A percentile compares a stretch with the other conserved stretches of the same genome.
Evolutionary conservation across 1,284 basidiomycete genomes (phyloP).

Genomic region (Ustilago loliicola): DNA sequence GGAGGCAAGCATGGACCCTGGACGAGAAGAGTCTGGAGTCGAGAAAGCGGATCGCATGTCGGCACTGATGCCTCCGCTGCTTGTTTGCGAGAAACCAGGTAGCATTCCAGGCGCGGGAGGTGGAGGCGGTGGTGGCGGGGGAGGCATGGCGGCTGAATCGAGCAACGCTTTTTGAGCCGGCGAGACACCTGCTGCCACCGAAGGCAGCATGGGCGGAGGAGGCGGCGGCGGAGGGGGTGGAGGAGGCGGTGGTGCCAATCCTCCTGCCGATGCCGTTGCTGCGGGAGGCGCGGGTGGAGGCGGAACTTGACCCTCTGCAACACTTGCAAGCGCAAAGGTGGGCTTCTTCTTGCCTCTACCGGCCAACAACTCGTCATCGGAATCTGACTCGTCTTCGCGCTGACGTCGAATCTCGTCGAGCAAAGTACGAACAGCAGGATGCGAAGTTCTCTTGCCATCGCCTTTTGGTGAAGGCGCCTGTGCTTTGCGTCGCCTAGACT

Average conservation of each 20-base stretch:
- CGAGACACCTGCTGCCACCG: conserved; percentile 25
- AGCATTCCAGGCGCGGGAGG: conserved; percentile 45
- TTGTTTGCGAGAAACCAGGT: conserved; percentile 22
- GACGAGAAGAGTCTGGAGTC: conserved; percentile 50
- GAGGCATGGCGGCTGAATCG: conserved; percentile 49
- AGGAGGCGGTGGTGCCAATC: conserved; percentile 26
- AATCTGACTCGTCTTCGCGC: conserved; percentile 53
- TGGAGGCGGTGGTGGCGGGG: conserved; percentile 55
- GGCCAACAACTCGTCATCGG: conserved; percentile 46
- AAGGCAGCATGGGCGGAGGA: conserved; percentile 35
- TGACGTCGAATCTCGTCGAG: conserved; percentile 62
- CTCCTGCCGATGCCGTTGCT: not conserved
- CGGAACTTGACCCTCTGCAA: conserved; percentile 18
- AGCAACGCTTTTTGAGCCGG: conserved; percentile 26
- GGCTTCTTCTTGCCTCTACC: conserved; percentile 48
- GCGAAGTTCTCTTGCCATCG: conserved; percentile 35
- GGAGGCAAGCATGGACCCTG: conserved; percentile 48
- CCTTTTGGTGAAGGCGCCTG: conserved; percentile 20
- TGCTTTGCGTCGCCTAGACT: conserved; percentile 49
- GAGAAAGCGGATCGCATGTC: conserved; percentile 54
- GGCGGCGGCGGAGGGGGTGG: conserved; percentile 50
- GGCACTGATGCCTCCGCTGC: conserved; percentile 17
- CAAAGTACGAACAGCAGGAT: conserved; percentile 51
- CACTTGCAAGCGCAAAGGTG: conserved; percentile 14
- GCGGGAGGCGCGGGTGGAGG: conserved; percentile 27